Percentiles rank a stretch among this genome's conserved stretches.
These are phyloP conservation scores for Isatis tinctoria DNA, from an alignment of 345 rosid genomes.

Conservation along the genomic window DNA sequence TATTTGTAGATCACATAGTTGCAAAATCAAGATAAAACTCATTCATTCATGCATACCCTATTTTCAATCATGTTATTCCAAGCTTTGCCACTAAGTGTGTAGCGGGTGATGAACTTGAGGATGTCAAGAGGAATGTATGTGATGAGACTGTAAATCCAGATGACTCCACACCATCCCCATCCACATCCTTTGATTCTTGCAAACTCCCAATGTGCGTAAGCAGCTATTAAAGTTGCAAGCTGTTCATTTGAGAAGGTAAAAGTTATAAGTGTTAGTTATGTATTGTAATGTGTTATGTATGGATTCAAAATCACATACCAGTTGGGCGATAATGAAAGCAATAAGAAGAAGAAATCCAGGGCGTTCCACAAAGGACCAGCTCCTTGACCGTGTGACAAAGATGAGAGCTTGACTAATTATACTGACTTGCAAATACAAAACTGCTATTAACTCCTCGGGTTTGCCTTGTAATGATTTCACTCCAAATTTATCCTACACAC, in stretches of 20 bases:
- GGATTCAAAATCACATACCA: constrained; percentile 37
- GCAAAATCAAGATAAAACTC: not conserved
- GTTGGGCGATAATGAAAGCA: constrained; percentile 72
- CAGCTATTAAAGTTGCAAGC: constrained; percentile 75
- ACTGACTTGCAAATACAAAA: constrained; percentile 86
- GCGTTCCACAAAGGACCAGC: constrained; percentile 80
- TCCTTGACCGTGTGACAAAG: constrained; percentile 82
- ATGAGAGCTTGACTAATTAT: constrained; percentile 92
- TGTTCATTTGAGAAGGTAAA: not conserved
- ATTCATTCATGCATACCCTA: constrained; percentile 42
- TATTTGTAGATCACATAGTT: not conserved
- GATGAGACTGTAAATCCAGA: constrained; percentile 73
- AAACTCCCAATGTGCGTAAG: constrained; percentile 60
- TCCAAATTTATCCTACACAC: constrained; percentile 57
- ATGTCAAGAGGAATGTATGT: constrained; percentile 76
- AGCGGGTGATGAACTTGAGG: constrained; percentile 66
- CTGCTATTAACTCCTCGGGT: constrained; percentile 57
- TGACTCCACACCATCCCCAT: constrained; percentile 94
- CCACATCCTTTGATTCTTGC: constrained; percentile 71
- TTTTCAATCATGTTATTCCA: constrained; percentile 73
- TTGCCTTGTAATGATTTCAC: constrained; percentile 54
- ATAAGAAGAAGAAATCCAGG: constrained; percentile 69
- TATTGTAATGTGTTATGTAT: not conserved
- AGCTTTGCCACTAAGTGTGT: constrained; percentile 70
- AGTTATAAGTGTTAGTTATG: not conserved